Evolutionary conservation across 2,329 filamentous ascomycete species (phyloP).

Genomic region (Aspergillus latus): DNA sequence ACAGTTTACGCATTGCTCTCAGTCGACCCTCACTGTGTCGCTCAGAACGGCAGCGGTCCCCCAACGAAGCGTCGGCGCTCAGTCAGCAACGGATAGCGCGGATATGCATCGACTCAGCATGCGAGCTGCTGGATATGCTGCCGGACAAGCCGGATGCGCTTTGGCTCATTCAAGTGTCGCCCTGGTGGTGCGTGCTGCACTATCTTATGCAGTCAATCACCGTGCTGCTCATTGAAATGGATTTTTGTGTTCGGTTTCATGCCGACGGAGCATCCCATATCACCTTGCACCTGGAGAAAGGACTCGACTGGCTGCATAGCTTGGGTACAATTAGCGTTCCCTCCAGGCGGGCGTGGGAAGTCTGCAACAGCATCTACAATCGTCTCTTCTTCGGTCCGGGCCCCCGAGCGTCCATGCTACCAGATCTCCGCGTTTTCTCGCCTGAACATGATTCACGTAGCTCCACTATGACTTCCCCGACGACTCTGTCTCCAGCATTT

Average conservation of each 20-base stretch:
- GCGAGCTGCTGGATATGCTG: slow-evolving; percentile 36
- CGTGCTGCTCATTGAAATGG: slow-evolving; percentile 36
- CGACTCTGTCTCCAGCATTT: not conserved
- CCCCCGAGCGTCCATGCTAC: not conserved
- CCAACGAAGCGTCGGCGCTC: slow-evolving; percentile 33
- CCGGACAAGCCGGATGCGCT: slow-evolving; percentile 28
- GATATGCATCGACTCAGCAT: slow-evolving; percentile 39
- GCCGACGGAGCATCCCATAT: slow-evolving; percentile 7
- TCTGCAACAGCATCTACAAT: slow-evolving; percentile 10
- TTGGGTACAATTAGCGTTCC: slow-evolving; percentile 3
- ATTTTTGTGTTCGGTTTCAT: slow-evolving; percentile 10
- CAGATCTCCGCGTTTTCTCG: not conserved
- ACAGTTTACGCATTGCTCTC: slow-evolving; percentile 30
- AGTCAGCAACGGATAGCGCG: slow-evolving; percentile 23
- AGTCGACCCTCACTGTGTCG: slow-evolving; percentile 42
- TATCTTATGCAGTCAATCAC: slow-evolving; percentile 43
- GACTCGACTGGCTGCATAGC: slow-evolving; percentile 2
- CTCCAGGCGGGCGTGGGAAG: slow-evolving; percentile 1
- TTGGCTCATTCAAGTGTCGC: slow-evolving; percentile 34
- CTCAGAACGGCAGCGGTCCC: slow-evolving; percentile 25
- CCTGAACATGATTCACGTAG: not conserved
- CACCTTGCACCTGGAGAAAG: slow-evolving; percentile 5
- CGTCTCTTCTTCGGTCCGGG: slow-evolving; percentile 4
- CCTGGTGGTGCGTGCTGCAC: slow-evolving; percentile 46
- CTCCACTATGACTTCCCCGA: not conserved